These are phyloP conservation scores for Polyrhizophydium stewartii DNA, from an alignment of 371 early-diverging fungal genomes.

Conservation along the genomic window DNA sequence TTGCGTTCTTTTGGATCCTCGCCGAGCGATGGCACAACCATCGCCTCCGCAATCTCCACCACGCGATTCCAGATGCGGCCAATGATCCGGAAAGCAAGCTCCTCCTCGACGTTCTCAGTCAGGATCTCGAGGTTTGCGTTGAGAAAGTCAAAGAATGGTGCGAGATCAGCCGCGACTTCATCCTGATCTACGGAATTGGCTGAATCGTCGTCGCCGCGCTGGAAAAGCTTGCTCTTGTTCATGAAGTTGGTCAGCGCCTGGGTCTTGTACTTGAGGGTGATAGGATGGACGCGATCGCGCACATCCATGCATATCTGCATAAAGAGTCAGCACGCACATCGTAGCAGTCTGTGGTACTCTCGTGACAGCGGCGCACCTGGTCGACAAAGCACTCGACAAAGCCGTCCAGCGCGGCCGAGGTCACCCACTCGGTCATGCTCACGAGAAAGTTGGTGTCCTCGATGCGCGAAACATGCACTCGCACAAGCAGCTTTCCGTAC, in stretches of 20 bases:
- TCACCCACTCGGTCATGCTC: constrained; percentile 12
- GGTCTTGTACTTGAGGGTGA: constrained; percentile 26
- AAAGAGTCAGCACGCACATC: background rate
- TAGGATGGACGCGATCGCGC: constrained; percentile 25
- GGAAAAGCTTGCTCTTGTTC: constrained; percentile 9
- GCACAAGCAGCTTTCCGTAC: constrained; percentile 6
- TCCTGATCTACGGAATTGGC: background rate
- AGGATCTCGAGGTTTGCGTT: constrained; percentile 36
- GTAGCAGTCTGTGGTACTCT: background rate
- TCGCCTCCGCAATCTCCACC: constrained; percentile 18
- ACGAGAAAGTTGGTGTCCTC: constrained; percentile 1
- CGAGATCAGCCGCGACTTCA: constrained; percentile 18
- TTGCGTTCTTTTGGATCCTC: constrained; percentile 28
- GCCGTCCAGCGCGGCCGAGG: constrained; percentile 6
- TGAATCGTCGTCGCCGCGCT: background rate
- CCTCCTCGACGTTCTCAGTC: constrained; percentile 20
- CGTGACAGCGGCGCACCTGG: constrained; percentile 12
- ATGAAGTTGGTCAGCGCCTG: constrained; percentile 14
- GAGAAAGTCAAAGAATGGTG: constrained; percentile 26
- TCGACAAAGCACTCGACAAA: constrained; percentile 14
- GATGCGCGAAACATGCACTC: constrained; percentile 3
- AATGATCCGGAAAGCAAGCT: constrained; percentile 21
- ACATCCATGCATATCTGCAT: constrained; percentile 29
- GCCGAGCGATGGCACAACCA: constrained; percentile 28
- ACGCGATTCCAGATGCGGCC: constrained; percentile 30